Base-by-base conservation (phyloP, 805 yeast genomes). In the Myxozyma neglecta region DNA sequence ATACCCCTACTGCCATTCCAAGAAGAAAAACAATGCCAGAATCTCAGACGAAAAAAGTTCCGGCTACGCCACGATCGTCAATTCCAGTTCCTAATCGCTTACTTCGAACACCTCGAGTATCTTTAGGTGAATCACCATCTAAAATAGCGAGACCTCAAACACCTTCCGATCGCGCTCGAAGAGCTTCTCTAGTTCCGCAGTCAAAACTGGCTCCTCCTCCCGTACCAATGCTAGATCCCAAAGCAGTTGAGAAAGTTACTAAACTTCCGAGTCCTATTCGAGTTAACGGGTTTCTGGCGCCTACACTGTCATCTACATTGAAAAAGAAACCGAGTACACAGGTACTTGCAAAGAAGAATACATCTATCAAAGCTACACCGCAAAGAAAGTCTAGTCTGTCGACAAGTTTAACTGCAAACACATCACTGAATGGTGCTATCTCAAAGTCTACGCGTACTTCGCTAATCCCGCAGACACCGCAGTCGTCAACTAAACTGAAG, bases 51-150 rank as follows among this genome's bases (percentile, higher is more conserved):
- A 24, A 16, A n/a, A 36, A 13, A 20, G 5, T 18, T 10, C 45
- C 32, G 36, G 54, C 53, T 6, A 49, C 57, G 7, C 48, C 63
- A 5, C 55, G 24, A 2, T 51, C 60, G 9, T 51, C 63, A 9
- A 59, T 62, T 34, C 63, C 63, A 11, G 45, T 50, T 16, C 60
- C 59, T 20, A 59, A 58, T 43, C 40, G 60, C 8, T 37, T 59
- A 10, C 14, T 18, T 10, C 53, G 29, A n/a, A 18, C 53, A 37
- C 53, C 53, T 14, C 29, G 39, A 13, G 63, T 40, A 20, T 36
- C 56, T 16, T 16, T 24, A 9, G 48, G 43, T 4, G 57, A 14
- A 5, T 46, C 60, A 2, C 37, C 40, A 5, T 5, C 11, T 3
- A 43, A 50, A 16, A 29, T 48, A 37, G 47, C 59, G 16, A 43